Conservation (phyloP, 495 filamentous ascomycete species). For the Glonium stellatum region DNA sequence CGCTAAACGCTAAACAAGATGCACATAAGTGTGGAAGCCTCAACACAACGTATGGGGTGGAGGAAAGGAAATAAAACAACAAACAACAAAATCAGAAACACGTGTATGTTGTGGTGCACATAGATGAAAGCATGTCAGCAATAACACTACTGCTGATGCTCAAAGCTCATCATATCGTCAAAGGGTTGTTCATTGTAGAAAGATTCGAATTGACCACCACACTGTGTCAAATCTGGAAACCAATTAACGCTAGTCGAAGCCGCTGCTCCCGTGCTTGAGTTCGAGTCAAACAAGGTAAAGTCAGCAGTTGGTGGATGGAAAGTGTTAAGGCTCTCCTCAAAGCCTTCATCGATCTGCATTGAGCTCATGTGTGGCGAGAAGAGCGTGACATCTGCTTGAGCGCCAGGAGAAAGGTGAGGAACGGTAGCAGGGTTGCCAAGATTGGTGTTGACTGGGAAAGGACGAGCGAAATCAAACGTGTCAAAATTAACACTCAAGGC, state of each 20-base stretch:
- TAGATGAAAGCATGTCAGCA: background rate
- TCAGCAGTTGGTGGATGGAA: slow-evolving; percentile 18
- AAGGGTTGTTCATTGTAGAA: slow-evolving; percentile 8
- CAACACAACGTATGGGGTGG: slow-evolving; percentile 3
- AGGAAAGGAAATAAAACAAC: background rate
- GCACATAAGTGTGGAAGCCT: background rate
- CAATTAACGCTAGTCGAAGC: slow-evolving; percentile 8
- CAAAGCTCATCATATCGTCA: slow-evolving; percentile 22
- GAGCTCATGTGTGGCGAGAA: slow-evolving; percentile 13
- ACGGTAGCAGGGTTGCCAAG: background rate
- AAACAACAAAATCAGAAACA: background rate
- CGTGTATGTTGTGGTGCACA: background rate
- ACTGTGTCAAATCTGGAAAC: slow-evolving; percentile 22
- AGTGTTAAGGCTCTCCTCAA: slow-evolving; percentile 11
- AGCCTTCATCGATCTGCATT: slow-evolving; percentile 27
- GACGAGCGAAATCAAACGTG: background rate
- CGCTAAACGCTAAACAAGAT: slow-evolving; percentile 4
- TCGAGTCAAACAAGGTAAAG: slow-evolving; percentile 21
- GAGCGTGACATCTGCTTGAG: slow-evolving; percentile 24
- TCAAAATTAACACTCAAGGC: slow-evolving; percentile 19
- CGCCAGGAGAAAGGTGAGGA: slow-evolving; percentile 24
- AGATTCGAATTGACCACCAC: slow-evolving; percentile 25
- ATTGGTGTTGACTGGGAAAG: slow-evolving; percentile 13
- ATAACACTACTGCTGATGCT: background rate
- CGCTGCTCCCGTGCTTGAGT: background rate